Percentiles rank a stretch among this genome's conserved stretches.
phyloP scores from a whole-genome alignment of 2,329 filamentous ascomycete genomes.

The Aureobasidium uvarum region DNA sequence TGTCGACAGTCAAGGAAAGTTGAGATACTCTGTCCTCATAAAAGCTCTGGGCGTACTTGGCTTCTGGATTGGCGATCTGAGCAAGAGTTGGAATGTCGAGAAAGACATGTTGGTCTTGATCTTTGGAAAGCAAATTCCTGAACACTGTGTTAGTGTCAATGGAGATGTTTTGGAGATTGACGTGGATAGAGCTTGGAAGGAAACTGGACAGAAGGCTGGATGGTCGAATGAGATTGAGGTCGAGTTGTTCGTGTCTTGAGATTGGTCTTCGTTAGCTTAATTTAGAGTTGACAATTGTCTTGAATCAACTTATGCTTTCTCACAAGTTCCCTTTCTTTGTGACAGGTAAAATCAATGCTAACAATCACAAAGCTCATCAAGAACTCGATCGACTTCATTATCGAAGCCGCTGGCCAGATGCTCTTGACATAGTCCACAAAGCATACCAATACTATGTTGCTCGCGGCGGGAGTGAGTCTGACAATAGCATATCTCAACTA shows the following conservation, averaged over 20 bases:
- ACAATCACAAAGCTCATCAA: no score
- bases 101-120: slow-evolving; percentile 73
- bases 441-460: no score
- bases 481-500: no score
- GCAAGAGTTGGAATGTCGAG: slow-evolving; percentile 48
- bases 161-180: slow-evolving; percentile 71
- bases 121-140: slow-evolving; percentile 66
- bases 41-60: slow-evolving; percentile 78
- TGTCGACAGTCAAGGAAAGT: slow-evolving; percentile 57
- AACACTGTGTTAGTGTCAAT: slow-evolving; percentile 39
- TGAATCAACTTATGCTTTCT: not conserved
- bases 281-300: not conserved
- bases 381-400: no score
- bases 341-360: no score
- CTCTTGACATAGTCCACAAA: no score
- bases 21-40: slow-evolving; percentile 65
- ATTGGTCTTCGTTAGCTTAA: no score
- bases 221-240: slow-evolving; percentile 80
- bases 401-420: no score
- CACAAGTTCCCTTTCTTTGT: no score
- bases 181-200: slow-evolving; percentile 71
- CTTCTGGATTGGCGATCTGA: slow-evolving; percentile 33
- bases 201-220: slow-evolving; percentile 65
- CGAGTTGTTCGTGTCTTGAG: slow-evolving; percentile 54
- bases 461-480: no score